Conservation (phyloP, 345 rosid species). For the Brassica nigra region DNA sequence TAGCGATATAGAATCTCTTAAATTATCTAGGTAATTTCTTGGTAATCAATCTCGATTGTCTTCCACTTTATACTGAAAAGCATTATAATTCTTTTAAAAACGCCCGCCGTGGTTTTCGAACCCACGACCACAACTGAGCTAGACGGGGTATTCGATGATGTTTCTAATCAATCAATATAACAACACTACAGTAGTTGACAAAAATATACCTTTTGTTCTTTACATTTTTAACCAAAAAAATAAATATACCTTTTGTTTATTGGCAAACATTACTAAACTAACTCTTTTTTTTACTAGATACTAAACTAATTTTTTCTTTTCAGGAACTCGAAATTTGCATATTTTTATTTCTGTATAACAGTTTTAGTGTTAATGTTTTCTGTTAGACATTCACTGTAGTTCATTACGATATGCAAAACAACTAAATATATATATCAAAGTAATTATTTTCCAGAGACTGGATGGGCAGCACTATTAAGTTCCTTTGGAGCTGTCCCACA, state of each 20-base stretch:
- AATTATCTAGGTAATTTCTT: not conserved
- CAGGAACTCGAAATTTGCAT: not conserved
- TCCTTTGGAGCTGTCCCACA: conserved; percentile 34
- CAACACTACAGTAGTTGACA: no score
- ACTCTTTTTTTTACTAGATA: no score
- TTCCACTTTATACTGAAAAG: not conserved
- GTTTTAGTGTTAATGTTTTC: not conserved
- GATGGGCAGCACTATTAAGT: conserved; percentile 25
- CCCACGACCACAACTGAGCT: conserved; percentile 50
- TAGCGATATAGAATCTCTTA: not conserved
- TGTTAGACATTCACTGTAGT: not conserved
- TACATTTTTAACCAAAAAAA: no score
- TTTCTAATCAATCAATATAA: no score
- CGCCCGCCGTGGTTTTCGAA: not conserved
- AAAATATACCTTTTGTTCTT: no score
- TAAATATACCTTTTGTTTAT: not conserved
- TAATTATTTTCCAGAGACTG: conserved; percentile 20
- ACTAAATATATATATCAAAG: not conserved
- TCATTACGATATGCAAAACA: conserved; percentile 14
- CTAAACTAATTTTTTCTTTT: no score
- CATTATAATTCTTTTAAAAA: not conserved
- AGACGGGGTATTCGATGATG: no score
- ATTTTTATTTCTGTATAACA: conserved; percentile 13
- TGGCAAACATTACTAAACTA: not conserved
- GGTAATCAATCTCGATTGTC: not conserved